These are phyloP conservation scores for Azolla pinnata DNA, from an alignment of 75 land plant species.

Conservation along the genomic window DNA sequence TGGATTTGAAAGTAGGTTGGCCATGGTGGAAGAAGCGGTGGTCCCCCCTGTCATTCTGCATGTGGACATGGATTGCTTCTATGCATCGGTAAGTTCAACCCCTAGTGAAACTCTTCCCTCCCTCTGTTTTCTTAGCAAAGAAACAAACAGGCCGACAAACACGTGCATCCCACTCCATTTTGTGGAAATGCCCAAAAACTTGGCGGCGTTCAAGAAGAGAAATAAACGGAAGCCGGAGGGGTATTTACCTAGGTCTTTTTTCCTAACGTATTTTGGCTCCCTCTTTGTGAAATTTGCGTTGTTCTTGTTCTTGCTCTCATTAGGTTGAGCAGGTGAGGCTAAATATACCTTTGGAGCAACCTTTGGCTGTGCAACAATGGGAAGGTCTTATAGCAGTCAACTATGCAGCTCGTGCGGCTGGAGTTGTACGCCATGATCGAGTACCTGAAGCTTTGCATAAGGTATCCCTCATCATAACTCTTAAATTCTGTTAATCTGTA, in stretches of 20 bases:
- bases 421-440: conserved; percentile 20
- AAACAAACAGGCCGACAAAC: not conserved
- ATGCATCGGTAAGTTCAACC: conserved; percentile 28
- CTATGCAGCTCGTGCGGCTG: conserved; percentile 29
- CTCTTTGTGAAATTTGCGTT: too few relatives aligned
- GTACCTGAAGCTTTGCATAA: conserved; percentile 15
- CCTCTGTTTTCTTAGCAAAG: too few relatives aligned
- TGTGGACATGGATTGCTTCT: conserved; percentile 31
- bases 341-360: conserved; percentile 17
- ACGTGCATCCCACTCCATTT: not conserved
- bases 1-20: too few relatives aligned
- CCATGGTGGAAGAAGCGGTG: too few relatives aligned
- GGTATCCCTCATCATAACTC: conserved; percentile 3
- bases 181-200: too few relatives aligned
- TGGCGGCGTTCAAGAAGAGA: too few relatives aligned
- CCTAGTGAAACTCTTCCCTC: too few relatives aligned
- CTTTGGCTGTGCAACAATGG: conserved; percentile 28
- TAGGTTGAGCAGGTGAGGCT: conserved; percentile 28
- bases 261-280: too few relatives aligned
- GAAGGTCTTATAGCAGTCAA: conserved; percentile 29
- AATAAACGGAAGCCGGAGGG: too few relatives aligned
- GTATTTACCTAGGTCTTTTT: too few relatives aligned
- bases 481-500: too few relatives aligned
- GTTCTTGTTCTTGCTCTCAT: not conserved
- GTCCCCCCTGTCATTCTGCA: conserved; percentile 25